Evolutionary conservation across 2,329 filamentous ascomycete species (phyloP).

Genomic region (Chrysoporthe deuterocubensis): DNA sequence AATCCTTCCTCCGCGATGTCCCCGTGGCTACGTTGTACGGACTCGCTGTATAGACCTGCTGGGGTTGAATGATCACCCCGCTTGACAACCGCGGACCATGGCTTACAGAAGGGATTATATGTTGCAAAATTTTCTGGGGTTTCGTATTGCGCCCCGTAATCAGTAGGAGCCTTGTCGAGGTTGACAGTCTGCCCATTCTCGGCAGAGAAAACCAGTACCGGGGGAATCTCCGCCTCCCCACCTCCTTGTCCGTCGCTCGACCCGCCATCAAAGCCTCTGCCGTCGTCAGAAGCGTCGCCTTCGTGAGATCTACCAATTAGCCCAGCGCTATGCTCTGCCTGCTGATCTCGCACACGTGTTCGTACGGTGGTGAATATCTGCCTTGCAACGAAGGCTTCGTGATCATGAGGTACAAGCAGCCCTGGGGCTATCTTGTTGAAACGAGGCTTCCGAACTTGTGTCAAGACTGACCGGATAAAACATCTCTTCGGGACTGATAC

Average conservation of each 20-base stretch:
- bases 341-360: background rate
- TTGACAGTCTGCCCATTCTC: background rate
- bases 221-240: background rate
- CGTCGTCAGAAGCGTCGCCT: no score
- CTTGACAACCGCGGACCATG: background rate
- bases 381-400: background rate
- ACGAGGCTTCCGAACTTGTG: background rate
- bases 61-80: background rate
- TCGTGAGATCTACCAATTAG: no score
- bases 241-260: background rate
- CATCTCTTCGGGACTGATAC: background rate
- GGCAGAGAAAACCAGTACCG: background rate
- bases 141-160: conserved; percentile 1
- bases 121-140: background rate
- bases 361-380: background rate
- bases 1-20: conserved; percentile 6
- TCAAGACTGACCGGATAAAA: background rate
- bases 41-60: conserved; percentile 16
- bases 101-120: background rate
- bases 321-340: no score
- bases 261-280: background rate
- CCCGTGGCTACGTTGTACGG: background rate
- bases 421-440: conserved; percentile 8
- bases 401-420: background rate
- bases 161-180: background rate